These are phyloP conservation scores for Aspergillus fijiensis DNA, from an alignment of 2,329 filamentous ascomycete species.

Conservation along the genomic window DNA sequence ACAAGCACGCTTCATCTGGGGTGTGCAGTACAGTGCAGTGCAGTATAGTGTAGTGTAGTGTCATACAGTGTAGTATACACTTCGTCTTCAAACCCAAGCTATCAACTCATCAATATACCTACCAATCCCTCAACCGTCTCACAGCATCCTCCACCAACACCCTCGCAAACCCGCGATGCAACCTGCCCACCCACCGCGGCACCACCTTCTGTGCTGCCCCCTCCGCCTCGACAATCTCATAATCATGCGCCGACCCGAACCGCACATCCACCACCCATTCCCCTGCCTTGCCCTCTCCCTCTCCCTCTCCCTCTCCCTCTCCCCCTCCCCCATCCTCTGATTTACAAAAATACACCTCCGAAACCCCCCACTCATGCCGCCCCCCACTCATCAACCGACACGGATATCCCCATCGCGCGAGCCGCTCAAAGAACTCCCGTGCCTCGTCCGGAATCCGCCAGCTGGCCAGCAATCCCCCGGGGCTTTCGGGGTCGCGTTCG, in stretches of 20 bases:
- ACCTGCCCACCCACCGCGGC: conserved; percentile 21
- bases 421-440: conserved; percentile 27
- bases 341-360: conserved; percentile 18
- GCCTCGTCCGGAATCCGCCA: conserved; percentile 21
- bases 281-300: conserved; percentile 2
- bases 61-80: too few species aligned
- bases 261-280: conserved; percentile 27
- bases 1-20: too few species aligned
- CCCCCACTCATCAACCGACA: conserved; percentile 29
- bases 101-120: neutral
- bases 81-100: too few species aligned
- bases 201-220: conserved; percentile 26
- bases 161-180: conserved; percentile 30
- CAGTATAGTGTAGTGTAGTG: too few species aligned
- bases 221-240: conserved; percentile 24
- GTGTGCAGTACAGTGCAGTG: too few species aligned
- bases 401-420: conserved; percentile 30
- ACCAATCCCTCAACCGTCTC: conserved; percentile 12
- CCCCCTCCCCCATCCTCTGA: neutral
- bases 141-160: conserved; percentile 26
- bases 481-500: conserved; percentile 13
- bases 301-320: neutral
- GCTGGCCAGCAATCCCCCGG: conserved; percentile 22
- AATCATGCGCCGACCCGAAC: conserved; percentile 29
- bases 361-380: conserved; percentile 29